These are phyloP conservation scores for Candida sanyiensis DNA, from an alignment of 805 yeast species.

Conservation along the genomic window DNA sequence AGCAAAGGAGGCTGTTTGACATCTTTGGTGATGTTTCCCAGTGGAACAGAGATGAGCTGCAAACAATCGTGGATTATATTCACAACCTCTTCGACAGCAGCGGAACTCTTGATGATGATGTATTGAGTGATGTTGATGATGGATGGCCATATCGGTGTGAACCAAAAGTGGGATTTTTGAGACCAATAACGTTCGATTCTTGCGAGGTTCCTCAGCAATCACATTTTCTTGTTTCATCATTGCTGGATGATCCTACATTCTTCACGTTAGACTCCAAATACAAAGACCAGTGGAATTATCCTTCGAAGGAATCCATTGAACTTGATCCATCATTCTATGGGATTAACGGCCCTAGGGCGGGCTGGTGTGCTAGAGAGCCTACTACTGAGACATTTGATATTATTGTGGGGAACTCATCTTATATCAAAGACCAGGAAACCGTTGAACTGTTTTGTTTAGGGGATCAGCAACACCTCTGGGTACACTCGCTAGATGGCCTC, in stretches of 20 bases:
- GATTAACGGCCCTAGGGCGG: slow-evolving; percentile 4
- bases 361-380: slow-evolving; percentile 13
- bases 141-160: too few species aligned
- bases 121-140: too few species aligned
- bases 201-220: slow-evolving; percentile 8
- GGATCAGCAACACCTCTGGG: slow-evolving; percentile 11
- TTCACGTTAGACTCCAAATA: slow-evolving; percentile 19
- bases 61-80: not conserved
- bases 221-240: slow-evolving; percentile 9
- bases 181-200: not conserved
- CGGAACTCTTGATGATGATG: too few species aligned
- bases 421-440: not conserved
- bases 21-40: slow-evolving; percentile 5
- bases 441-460: not conserved
- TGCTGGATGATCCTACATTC: slow-evolving; percentile 4
- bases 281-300: slow-evolving; percentile 10
- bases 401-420: slow-evolving; percentile 13
- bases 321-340: slow-evolving; percentile 12
- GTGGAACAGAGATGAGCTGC: slow-evolving; percentile 9
- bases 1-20: not conserved
- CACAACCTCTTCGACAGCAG: not conserved
- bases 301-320: slow-evolving; percentile 11
- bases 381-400: slow-evolving; percentile 10
- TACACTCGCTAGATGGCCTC: slow-evolving; percentile 32
- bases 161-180: too few species aligned